Percentiles rank a stretch among this genome's conserved stretches.
Evolutionary conservation across 2,329 filamentous ascomycete species (phyloP).

Genomic region (Podosphaera xanthii): DNA sequence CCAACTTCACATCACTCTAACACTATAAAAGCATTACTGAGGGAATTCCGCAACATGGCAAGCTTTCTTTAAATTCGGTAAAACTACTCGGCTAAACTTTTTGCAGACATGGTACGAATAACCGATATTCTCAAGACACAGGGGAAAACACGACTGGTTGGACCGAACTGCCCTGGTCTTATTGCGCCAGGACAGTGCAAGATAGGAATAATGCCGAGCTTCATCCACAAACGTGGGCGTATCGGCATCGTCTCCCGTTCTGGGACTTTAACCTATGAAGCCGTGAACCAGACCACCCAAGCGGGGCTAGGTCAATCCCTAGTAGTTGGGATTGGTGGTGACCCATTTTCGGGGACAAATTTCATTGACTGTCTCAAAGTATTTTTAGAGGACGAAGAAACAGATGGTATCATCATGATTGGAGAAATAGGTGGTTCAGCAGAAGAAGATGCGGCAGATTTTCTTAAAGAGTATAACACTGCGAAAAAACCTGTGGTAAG

Average conservation of each 20-base stretch:
- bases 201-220: constrained; percentile 99
- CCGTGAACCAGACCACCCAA: constrained; percentile 97
- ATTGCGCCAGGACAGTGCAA: constrained; percentile 94
- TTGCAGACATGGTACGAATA: constrained; percentile 88
- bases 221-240: constrained; percentile 98
- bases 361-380: constrained; percentile 98
- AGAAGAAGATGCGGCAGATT: constrained; percentile 95
- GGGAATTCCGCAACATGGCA: constrained; percentile 92
- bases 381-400: constrained; percentile 88
- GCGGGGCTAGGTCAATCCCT: constrained; percentile 92
- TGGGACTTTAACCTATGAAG: constrained; percentile 96
- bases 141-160: constrained; percentile 86
- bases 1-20: constrained; percentile 9
- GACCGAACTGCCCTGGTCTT: constrained; percentile 95
- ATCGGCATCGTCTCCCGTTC: constrained; percentile 97
- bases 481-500: constrained; percentile 87
- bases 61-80: constrained; percentile 11
- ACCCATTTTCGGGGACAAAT: constrained; percentile 97
- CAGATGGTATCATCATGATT: constrained; percentile 99
- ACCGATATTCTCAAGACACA: constrained; percentile 95
- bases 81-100: constrained; percentile 4
- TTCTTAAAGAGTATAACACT: constrained; percentile 78
- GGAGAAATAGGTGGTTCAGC: constrained; percentile 95
- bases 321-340: constrained; percentile 92
- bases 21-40: constrained; percentile 48